These are phyloP conservation scores for Puccinellia tenuiflora DNA, from an alignment of 176 grass and related monocot genomes.

Conservation along the genomic window DNA sequence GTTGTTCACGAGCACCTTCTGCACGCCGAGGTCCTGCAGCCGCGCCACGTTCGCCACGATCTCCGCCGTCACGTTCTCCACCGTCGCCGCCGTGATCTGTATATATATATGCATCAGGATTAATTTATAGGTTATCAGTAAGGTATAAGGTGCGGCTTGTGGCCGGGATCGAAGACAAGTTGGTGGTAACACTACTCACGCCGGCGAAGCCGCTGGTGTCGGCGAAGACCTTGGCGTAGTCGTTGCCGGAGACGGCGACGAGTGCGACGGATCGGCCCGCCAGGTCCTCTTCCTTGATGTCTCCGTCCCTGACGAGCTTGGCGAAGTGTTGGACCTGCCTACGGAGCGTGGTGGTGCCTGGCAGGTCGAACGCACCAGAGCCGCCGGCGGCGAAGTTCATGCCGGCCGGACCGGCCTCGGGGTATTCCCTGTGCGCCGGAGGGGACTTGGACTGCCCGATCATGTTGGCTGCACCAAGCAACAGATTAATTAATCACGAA, in stretches of 20 bases:
- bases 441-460: not conserved
- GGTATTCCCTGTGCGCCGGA: not conserved
- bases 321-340: not conserved
- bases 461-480: not conserved
- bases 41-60: not conserved
- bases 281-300: not conserved
- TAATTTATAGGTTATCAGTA: not conserved
- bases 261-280: not conserved
- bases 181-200: not conserved
- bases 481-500: not conserved
- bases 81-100: not conserved
- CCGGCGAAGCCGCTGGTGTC: not conserved
- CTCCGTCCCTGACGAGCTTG: not conserved
- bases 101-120: not conserved
- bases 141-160: not conserved
- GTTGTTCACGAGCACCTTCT: not conserved
- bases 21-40: not conserved
- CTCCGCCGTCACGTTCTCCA: not conserved
- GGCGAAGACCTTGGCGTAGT: not conserved
- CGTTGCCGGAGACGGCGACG: not conserved
- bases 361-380: not conserved
- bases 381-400: not conserved
- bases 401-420: not conserved
- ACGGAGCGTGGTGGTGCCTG: not conserved
- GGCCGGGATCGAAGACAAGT: no score